Evolutionary conservation across 352 stramenopile species (phyloP).

Genomic region (Globisporangium megalacanthum): DNA sequence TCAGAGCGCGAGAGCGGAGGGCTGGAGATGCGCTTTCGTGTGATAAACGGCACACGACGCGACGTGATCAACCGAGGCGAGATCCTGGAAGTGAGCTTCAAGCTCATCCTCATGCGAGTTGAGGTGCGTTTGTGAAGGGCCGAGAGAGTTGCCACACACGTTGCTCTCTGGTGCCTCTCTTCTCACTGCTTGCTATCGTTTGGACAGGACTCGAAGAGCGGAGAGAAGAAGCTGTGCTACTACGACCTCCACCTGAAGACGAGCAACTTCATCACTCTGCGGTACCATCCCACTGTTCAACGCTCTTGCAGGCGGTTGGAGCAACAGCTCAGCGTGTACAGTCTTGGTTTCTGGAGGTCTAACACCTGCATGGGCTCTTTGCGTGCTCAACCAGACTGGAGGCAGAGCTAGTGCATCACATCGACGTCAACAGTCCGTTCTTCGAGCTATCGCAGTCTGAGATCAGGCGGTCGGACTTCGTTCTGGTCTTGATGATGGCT

Average conservation of each 20-base stretch:
- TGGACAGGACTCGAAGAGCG: conserved; percentile 25
- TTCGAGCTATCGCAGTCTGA: conserved; percentile 27
- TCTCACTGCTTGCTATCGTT: not conserved
- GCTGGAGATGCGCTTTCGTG: conserved; percentile 50
- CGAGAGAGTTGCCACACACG: not conserved
- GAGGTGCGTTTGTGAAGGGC: conserved; percentile 22
- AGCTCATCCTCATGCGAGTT: conserved; percentile 58
- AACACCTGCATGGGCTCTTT: not conserved
- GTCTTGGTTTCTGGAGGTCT: no score
- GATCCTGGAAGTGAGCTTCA: conserved; percentile 53
- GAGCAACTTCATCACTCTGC: conserved; percentile 40
- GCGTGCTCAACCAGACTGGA: conserved; percentile 27
- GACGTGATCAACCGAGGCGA: conserved; percentile 35
- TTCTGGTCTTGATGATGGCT: conserved; percentile 49
- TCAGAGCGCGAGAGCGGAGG: conserved; percentile 17
- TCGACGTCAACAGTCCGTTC: conserved; percentile 39
- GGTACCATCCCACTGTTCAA: conserved; percentile 13
- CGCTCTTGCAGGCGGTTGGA: no score
- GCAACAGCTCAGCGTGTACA: no score
- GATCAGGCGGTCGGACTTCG: conserved; percentile 35
- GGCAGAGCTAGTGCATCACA: conserved; percentile 41
- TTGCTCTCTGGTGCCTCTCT: not conserved
- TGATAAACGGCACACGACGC: conserved; percentile 46
- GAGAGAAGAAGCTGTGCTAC: conserved; percentile 54
- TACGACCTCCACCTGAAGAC: conserved; percentile 50